Evolutionary conservation across 2,329 filamentous ascomycete genomes (phyloP).

Genomic region (Venturiaceae sp.): DNA sequence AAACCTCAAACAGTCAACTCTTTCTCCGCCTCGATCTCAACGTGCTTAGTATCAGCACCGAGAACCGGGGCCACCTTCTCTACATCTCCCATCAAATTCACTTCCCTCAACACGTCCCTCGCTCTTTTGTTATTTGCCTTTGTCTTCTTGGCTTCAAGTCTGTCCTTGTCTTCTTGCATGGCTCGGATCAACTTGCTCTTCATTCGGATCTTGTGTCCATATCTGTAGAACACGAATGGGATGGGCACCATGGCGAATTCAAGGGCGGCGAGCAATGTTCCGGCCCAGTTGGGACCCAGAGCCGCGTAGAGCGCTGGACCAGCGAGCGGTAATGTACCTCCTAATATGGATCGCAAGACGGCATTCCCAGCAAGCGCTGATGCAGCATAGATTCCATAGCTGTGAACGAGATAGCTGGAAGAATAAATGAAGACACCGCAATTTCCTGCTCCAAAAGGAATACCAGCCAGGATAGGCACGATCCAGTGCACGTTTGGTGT

Average conservation of each 20-base stretch:
- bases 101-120: not conserved
- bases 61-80: not conserved
- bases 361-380: slow-evolving; percentile 73
- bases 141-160: slow-evolving; percentile 28
- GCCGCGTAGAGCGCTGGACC: slow-evolving; percentile 61
- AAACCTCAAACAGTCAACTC: not conserved
- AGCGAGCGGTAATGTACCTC: slow-evolving; percentile 69
- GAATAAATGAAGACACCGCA: slow-evolving; percentile 74
- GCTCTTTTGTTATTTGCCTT: slow-evolving; percentile 34
- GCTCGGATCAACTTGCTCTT: slow-evolving; percentile 43
- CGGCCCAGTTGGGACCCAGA: slow-evolving; percentile 69
- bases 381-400: slow-evolving; percentile 74
- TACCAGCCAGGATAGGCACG: slow-evolving; percentile 65
- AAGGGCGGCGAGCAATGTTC: slow-evolving; percentile 63
- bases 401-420: slow-evolving; percentile 67
- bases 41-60: not conserved
- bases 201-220: slow-evolving; percentile 46
- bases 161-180: slow-evolving; percentile 34
- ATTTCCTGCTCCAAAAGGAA: slow-evolving; percentile 72
- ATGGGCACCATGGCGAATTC: slow-evolving; percentile 70
- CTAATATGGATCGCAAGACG: slow-evolving; percentile 61
- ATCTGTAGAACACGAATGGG: slow-evolving; percentile 65
- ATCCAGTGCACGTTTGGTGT: slow-evolving; percentile 77
- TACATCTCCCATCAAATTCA: not conserved
- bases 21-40: not conserved